Conservation (phyloP, 148 eudicot genomes). For the Simmondsia chinensis region DNA sequence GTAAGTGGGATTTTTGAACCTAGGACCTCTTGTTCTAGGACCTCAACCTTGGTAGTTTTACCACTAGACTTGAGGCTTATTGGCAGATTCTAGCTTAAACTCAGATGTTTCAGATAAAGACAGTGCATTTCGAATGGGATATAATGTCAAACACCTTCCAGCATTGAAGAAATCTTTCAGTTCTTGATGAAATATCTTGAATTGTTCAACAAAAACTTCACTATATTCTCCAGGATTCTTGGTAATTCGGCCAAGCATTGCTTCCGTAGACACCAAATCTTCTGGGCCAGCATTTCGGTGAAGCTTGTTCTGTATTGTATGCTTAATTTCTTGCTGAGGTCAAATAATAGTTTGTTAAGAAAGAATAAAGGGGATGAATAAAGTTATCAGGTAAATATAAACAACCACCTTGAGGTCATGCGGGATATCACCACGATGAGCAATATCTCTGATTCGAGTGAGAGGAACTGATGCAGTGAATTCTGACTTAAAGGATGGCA, state of each 20-base stretch:
- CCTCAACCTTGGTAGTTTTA: no score
- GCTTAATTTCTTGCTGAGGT: conserved; percentile 96
- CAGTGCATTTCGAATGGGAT: no score
- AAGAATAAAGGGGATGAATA: no score
- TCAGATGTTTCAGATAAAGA: no score
- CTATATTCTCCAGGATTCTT: conserved; percentile 76
- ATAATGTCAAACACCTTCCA: conserved; percentile 78
- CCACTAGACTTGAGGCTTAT: no score
- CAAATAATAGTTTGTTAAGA: conserved; percentile 1
- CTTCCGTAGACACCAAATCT: conserved; percentile 92
- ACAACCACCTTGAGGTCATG: conserved; percentile 85
- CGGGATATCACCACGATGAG: conserved; percentile 86
- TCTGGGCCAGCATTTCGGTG: conserved; percentile 98
- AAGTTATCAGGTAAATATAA: background rate
- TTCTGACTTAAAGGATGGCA: conserved; percentile 97
- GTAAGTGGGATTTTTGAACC: no score
- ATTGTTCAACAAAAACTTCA: conserved; percentile 81
- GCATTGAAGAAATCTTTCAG: conserved; percentile 99
- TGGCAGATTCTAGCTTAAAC: no score
- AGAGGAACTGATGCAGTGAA: conserved; percentile 97
- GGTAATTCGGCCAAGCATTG: conserved; percentile 86
- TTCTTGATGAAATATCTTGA: conserved; percentile 78
- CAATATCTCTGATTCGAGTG: conserved; percentile 94
- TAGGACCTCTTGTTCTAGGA: no score
- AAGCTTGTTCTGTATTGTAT: conserved; percentile 99